Evolutionary conservation across 805 yeast genomes (phyloP).

Genomic region (Teunomyces lycoperdinae): DNA sequence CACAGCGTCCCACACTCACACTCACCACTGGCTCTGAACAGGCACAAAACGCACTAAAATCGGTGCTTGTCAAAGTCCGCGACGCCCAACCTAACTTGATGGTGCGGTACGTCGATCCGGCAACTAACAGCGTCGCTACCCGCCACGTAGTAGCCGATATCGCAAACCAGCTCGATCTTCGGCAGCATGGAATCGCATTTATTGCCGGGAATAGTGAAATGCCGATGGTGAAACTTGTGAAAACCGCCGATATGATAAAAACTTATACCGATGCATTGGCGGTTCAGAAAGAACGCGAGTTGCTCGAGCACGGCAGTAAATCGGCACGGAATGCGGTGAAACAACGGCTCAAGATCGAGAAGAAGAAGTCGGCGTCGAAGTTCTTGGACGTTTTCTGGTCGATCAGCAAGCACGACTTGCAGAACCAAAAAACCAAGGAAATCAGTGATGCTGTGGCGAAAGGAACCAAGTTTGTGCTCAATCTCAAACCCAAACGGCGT

Average conservation of each 20-base stretch:
- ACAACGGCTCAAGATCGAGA: constrained; percentile 29
- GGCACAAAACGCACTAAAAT: constrained; percentile 21
- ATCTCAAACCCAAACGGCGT: constrained; percentile 1
- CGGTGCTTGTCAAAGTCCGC: constrained; percentile 17
- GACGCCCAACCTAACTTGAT: constrained; percentile 11
- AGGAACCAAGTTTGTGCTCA: constrained; percentile 1
- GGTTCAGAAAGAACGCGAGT: constrained; percentile 24
- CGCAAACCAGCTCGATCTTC: constrained; percentile 27
- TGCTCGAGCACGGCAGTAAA: constrained; percentile 32
- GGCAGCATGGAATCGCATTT: constrained; percentile 21
- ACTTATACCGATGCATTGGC: constrained; percentile 32
- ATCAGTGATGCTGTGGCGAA: constrained; percentile 17
- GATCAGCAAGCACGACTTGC: constrained; percentile 50
- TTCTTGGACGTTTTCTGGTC: constrained; percentile 54
- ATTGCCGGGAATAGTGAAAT: constrained; percentile 17
- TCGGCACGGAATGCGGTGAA: constrained; percentile 27
- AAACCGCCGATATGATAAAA: constrained; percentile 31
- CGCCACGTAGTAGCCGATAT: constrained; percentile 27
- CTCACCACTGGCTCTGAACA: constrained; percentile 20
- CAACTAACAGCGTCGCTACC: constrained; percentile 15
- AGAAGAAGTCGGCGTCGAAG: constrained; percentile 42
- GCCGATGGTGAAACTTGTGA: constrained; percentile 28
- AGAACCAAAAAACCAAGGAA: constrained; percentile 52
- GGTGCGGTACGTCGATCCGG: constrained; percentile 27
- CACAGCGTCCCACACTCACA: constrained; percentile 11